These are phyloP conservation scores for Moricandia moricandioides DNA, from an alignment of 345 rosid genomes.

Conservation along the genomic window DNA sequence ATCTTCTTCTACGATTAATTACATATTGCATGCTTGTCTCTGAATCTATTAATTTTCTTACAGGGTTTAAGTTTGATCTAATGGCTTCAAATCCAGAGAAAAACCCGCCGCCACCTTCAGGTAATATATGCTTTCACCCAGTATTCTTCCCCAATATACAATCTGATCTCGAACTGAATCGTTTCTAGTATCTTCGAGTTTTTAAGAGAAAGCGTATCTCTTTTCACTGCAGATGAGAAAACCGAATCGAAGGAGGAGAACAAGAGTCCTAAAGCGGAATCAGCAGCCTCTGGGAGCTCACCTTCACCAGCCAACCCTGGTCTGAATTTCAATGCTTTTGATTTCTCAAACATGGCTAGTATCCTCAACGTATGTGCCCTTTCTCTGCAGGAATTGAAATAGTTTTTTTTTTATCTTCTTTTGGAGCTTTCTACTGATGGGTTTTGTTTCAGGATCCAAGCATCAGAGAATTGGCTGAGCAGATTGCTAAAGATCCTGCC, in stretches of 20 bases:
- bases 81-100: conserved; percentile 68
- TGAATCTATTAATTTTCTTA: neutral
- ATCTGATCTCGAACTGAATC: neutral
- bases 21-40: neutral
- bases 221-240: conserved; percentile 51
- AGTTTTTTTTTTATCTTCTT: neutral
- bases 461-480: conserved; percentile 87
- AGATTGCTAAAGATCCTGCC: conserved; percentile 89
- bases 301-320: conserved; percentile 44
- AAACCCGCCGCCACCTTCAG: conserved; percentile 52
- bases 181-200: neutral
- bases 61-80: conserved; percentile 23
- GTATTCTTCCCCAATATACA: neutral
- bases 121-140: conserved; percentile 30
- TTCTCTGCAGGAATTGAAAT: neutral
- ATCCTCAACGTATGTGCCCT: conserved; percentile 64
- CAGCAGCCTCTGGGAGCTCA: conserved; percentile 50
- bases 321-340: conserved; percentile 65
- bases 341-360: conserved; percentile 82
- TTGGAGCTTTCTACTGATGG: conserved; percentile 11
- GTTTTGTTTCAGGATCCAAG: conserved; percentile 70
- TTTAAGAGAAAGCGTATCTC: neutral
- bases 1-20: conserved; percentile 7
- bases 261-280: conserved; percentile 44
- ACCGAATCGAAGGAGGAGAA: conserved; percentile 38